Evolutionary conservation across 768 basidiomycete species (phyloP).

Genomic region (Mycena epipterygia): DNA sequence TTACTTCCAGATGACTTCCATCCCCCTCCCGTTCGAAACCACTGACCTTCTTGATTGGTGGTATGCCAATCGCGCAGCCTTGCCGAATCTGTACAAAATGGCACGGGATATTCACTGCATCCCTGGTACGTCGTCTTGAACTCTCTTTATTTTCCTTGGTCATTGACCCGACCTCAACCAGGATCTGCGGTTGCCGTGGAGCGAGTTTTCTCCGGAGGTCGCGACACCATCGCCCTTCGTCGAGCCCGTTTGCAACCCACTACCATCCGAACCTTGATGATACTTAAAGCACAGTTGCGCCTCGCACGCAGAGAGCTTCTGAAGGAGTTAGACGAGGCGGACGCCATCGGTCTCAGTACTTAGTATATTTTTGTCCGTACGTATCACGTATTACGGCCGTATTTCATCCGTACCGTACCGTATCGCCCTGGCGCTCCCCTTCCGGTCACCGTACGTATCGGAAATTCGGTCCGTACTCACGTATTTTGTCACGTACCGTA

Average conservation of each 20-base stretch:
- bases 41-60: slow-evolving; percentile 17
- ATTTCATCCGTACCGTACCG: slow-evolving; percentile 19
- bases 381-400: slow-evolving; percentile 12
- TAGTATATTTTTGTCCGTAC: slow-evolving; percentile 4
- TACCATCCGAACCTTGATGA: slow-evolving; percentile 14
- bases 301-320: slow-evolving; percentile 7
- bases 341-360: background rate
- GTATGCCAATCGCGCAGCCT: slow-evolving; percentile 4
- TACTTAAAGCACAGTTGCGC: slow-evolving; percentile 11
- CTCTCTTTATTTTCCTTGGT: background rate
- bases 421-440: background rate
- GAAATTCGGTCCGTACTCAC: background rate
- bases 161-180: background rate
- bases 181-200: slow-evolving; percentile 16
- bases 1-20: slow-evolving; percentile 12
- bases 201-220: slow-evolving; percentile 11
- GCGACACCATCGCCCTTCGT: slow-evolving; percentile 19
- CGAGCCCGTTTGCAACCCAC: slow-evolving; percentile 12
- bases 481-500: background rate
- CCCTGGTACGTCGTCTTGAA: background rate
- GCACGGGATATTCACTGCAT: slow-evolving; percentile 11
- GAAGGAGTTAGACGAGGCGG: slow-evolving; percentile 8
- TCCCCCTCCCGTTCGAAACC: background rate
- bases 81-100: slow-evolving; percentile 18
- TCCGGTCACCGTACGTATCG: slow-evolving; percentile 1